These are phyloP conservation scores for Corrigiola litoralis DNA, from an alignment of 179 eudicot species.

Conservation along the genomic window DNA sequence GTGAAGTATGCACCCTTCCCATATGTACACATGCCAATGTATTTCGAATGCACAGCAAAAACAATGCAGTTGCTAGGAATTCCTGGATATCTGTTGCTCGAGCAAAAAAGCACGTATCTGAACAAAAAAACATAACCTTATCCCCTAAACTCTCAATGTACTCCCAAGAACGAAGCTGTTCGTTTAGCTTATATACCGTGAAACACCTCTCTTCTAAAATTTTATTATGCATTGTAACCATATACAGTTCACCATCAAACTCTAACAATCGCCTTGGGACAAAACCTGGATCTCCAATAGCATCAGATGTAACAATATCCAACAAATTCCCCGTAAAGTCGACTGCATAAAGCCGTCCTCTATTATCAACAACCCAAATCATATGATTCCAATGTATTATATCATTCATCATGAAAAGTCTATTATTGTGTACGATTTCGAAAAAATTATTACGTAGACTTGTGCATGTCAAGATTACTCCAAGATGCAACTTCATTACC, in stretches of 20 bases:
- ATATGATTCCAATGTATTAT: neutral
- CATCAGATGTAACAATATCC: neutral
- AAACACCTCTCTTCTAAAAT: neutral
- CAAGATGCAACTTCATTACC: neutral
- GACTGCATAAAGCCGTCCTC: neutral
- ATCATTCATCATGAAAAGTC: neutral
- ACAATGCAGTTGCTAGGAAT: constrained; percentile 1
- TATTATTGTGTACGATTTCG: no score
- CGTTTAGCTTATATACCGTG: constrained; percentile 3
- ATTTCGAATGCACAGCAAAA: neutral
- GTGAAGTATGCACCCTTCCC: neutral
- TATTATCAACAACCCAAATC: neutral
- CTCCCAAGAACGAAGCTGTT: neutral
- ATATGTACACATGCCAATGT: neutral
- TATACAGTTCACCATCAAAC: neutral
- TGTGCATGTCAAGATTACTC: neutral
- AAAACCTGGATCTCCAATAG: neutral
- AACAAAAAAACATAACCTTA: neutral
- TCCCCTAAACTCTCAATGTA: neutral
- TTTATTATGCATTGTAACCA: neutral
- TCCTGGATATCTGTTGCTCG: neutral
- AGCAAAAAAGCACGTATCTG: neutral
- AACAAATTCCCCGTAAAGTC: neutral
- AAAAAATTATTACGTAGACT: no score
- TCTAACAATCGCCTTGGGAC: neutral